phyloP scores from a whole-genome alignment of 148 eudicot species.

The Vaccinium vitisidaea region DNA sequence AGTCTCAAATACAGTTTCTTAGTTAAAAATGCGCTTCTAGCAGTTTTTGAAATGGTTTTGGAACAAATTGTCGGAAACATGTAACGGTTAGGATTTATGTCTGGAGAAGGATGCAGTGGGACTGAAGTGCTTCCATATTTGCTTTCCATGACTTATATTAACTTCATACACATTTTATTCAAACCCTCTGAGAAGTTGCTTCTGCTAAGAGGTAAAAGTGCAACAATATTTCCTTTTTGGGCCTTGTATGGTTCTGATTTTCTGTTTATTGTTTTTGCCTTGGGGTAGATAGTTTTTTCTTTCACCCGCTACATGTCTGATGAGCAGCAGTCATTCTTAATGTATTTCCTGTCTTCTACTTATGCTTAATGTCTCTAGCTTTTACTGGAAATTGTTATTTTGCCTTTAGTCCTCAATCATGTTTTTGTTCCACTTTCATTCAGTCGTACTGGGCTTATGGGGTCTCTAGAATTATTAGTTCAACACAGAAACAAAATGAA shows the following conservation, averaged over 20 bases:
- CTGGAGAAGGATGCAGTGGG: background rate
- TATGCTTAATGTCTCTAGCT: conserved; percentile 1
- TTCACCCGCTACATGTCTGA: background rate
- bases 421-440: background rate
- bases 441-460: background rate
- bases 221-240: background rate
- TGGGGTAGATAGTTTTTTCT: background rate
- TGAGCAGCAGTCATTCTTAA: background rate
- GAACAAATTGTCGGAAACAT: background rate
- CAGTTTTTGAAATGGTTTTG: background rate
- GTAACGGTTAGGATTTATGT: background rate
- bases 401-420: background rate
- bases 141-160: background rate
- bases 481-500: background rate
- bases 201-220: background rate
- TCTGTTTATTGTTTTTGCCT: background rate
- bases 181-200: background rate
- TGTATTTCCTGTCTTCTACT: background rate
- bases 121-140: background rate
- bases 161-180: background rate
- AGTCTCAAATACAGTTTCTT: background rate
- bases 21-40: background rate
- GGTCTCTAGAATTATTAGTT: background rate
- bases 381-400: background rate
- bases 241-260: background rate